Base-by-base conservation (phyloP, 129 eudicot genomes). In the Lactuca sativa region DNA sequence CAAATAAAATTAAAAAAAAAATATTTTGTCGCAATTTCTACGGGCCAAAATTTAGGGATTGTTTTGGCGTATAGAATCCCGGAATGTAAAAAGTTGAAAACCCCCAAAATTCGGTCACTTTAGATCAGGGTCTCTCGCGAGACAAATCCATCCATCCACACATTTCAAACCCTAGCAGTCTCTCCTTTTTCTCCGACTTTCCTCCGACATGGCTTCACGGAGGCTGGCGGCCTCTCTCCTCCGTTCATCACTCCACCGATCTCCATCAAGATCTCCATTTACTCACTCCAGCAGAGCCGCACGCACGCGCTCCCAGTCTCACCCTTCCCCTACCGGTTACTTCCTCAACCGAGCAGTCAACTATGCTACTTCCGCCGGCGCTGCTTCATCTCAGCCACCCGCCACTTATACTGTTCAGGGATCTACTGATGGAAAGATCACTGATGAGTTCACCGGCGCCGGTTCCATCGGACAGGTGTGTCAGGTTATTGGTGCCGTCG, bases 401-500 rank as follows among this genome's bases (percentile, higher is more conserved):
- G 41, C 30, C 5, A 21, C 75, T 60, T 34, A 66, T 51, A 52
- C 81, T 0, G 65, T 9, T 6, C 3, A 43, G 6, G 52, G 52
- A 62, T 69, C 81, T 18, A 15, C 63, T 4, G 66, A 62, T 7
- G 81, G 85, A 0, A 81, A 81, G 81, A 76, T 81, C 44, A 81
- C 82, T 2, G 81, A 81, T 4, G 85, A 81, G 78, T 76, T 76
- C 63, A 81, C 82, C 15, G 85, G 85, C 7, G 59, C 78, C 7
- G 85, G 81, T 3, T 9, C 82, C 0, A 71, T 81, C 10, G 85
- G 98, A 34, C 66, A 85, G 57, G 98, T 93, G 25, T 86, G 97
- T 60, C 98, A 93, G 83, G 96, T 93, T 16, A 93, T 93, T 9
- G 98, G 98, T 58, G 98, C 98, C 9, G 98, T 93, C 9, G 98